Conservation (phyloP, 1,139 yeast species). For the Cylindricascospora bacillispora region DNA sequence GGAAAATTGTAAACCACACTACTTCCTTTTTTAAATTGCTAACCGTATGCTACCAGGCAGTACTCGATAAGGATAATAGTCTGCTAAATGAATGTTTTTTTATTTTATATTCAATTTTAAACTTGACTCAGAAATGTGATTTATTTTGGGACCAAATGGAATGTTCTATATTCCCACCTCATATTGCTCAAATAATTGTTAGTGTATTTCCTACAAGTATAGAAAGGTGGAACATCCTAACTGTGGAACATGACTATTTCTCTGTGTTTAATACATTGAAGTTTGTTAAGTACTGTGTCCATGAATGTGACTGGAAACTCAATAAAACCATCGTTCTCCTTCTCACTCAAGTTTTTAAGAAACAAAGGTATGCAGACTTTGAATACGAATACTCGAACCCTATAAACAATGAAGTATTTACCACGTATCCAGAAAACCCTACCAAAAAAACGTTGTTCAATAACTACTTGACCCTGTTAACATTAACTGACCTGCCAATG, state of each 20-base stretch:
- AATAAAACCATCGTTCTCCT: slow-evolving; percentile 11
- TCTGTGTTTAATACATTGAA: slow-evolving; percentile 9
- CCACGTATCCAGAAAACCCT: slow-evolving; percentile 3
- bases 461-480: slow-evolving; percentile 13
- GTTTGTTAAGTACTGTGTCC: slow-evolving; percentile 11
- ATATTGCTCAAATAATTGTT: slow-evolving; percentile 9
- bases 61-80: slow-evolving; percentile 4
- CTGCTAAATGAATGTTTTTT: slow-evolving; percentile 11
- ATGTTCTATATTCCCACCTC: slow-evolving; percentile 9
- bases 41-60: slow-evolving; percentile 9
- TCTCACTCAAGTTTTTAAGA: slow-evolving; percentile 16
- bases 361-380: slow-evolving; percentile 19
- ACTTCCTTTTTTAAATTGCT: slow-evolving; percentile 19
- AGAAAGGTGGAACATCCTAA: slow-evolving; percentile 15
- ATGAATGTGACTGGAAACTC: slow-evolving; percentile 12
- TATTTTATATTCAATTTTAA: slow-evolving; percentile 12
- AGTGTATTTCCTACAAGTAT: slow-evolving; percentile 13
- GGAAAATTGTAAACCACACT: slow-evolving; percentile 15
- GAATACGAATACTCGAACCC: slow-evolving; percentile 15
- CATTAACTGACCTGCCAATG: slow-evolving; percentile 6
- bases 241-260: slow-evolving; percentile 7
- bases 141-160: slow-evolving; percentile 15
- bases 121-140: slow-evolving; percentile 5
- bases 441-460: slow-evolving; percentile 14
- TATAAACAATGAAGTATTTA: slow-evolving; percentile 6